phyloP scores from a whole-genome alignment of 164 flowering plant species.

The Stephania yunnanensis region DNA sequence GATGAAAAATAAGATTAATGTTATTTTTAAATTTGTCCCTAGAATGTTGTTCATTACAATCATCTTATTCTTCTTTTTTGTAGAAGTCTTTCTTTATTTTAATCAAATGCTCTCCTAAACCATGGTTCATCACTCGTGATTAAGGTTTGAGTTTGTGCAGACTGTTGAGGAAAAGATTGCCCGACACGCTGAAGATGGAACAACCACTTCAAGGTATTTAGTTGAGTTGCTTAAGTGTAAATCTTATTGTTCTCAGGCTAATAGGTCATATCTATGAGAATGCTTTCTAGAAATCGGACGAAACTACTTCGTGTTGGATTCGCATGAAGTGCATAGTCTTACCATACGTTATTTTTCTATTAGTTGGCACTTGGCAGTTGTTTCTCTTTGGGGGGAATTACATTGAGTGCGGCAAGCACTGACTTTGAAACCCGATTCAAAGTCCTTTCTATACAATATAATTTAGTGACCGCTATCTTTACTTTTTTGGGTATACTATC shows the following conservation, averaged over 20 bases:
- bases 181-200: conserved; percentile 71
- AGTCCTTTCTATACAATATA: neutral
- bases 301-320: neutral
- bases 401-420: neutral
- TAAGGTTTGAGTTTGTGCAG: conserved; percentile 35
- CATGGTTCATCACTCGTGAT: conserved; percentile 19
- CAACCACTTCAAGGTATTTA: conserved; percentile 55
- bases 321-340: neutral
- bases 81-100: neutral
- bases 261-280: neutral
- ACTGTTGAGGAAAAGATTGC: conserved; percentile 95
- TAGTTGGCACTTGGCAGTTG: conserved; percentile 16
- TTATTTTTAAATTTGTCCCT: neutral
- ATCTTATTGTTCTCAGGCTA: neutral
- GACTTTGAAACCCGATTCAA: neutral
- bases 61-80: neutral
- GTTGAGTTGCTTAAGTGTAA: neutral
- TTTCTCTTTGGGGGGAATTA: neutral
- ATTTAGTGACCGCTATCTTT: no score
- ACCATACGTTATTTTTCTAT: neutral
- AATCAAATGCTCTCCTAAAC: neutral
- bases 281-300: neutral
- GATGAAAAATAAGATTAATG: neutral
- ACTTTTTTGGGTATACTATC: no score
- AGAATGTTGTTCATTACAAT: neutral